Evolutionary conservation across 176 grass and related monocot genomes (phyloP).

Genomic region (Cenchrus americanus): DNA sequence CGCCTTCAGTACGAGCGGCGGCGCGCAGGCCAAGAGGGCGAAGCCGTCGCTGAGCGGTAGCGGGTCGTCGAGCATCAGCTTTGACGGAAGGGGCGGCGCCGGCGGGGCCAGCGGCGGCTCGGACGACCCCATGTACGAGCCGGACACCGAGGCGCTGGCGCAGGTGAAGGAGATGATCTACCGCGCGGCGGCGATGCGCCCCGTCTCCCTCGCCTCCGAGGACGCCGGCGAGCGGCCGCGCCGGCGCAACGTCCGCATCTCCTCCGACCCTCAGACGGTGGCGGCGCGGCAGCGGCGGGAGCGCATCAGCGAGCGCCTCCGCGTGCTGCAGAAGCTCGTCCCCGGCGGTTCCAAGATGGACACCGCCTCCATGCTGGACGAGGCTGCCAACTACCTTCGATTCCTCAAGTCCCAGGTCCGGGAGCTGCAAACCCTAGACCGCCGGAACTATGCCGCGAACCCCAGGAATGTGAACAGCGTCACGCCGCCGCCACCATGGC

Average conservation of each 20-base stretch:
- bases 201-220: constrained; percentile 52
- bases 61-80: constrained; percentile 65
- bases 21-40: constrained; percentile 27
- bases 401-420: constrained; percentile 78
- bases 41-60: constrained; percentile 44
- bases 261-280: constrained; percentile 79
- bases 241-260: constrained; percentile 81
- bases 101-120: not conserved
- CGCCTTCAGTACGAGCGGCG: constrained; percentile 40
- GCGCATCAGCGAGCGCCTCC: constrained; percentile 76
- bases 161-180: constrained; percentile 94
- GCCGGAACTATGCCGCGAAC: constrained; percentile 27
- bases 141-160: constrained; percentile 79
- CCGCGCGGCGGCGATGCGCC: constrained; percentile 72
- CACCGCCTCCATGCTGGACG: constrained; percentile 91
- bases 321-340: constrained; percentile 80
- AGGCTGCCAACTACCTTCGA: constrained; percentile 84
- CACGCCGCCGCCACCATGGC: not conserved
- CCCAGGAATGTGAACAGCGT: not conserved
- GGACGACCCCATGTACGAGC: constrained; percentile 48
- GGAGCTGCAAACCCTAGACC: constrained; percentile 76
- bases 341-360: constrained; percentile 86
- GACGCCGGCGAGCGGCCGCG: constrained; percentile 55
- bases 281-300: constrained; percentile 76
- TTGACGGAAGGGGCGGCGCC: constrained; percentile 38